Percentiles rank a stretch among this genome's conserved stretches.
Evolutionary conservation across 2,329 filamentous ascomycete species (phyloP).

Genomic region (Orbilia ellipsospora): DNA sequence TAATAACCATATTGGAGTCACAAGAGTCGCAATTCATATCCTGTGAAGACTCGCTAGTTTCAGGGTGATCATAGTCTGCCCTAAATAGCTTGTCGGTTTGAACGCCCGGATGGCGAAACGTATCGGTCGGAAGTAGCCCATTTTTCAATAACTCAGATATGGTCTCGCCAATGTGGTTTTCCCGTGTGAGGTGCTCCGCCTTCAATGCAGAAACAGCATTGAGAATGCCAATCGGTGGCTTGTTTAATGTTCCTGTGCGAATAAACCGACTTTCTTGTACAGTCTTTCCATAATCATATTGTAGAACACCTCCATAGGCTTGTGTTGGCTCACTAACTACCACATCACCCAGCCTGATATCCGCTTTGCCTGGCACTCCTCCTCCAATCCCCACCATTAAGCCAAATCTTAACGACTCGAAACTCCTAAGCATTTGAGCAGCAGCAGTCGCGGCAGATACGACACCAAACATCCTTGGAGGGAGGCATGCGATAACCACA

Average conservation of each 20-base stretch:
- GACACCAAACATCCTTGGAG: neutral
- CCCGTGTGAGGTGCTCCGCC: no score
- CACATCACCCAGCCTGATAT: slow-evolving; percentile 27
- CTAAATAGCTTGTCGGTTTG: neutral
- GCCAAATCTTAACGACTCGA: neutral
- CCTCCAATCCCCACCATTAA: slow-evolving; percentile 31
- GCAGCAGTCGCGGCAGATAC: neutral
- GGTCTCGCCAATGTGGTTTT: no score
- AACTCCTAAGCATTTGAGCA: neutral
- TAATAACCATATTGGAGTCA: neutral
- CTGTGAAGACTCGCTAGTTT: neutral
- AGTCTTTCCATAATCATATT: slow-evolving; percentile 25
- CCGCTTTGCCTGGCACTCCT: slow-evolving; percentile 11
- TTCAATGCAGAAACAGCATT: no score
- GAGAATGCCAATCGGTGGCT: slow-evolving; percentile 1
- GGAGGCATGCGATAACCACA: slow-evolving; percentile 13
- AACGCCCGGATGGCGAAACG: neutral
- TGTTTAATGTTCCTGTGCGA: slow-evolving; percentile 1
- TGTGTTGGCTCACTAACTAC: slow-evolving; percentile 16
- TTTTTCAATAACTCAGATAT: neutral
- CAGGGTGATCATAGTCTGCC: slow-evolving; percentile 11
- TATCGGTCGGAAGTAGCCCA: neutral
- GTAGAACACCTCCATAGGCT: neutral
- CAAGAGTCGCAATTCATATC: neutral
- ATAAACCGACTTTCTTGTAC: neutral